phyloP scores from a whole-genome alignment of 2,329 filamentous ascomycete genomes.

The Didymella arachidicola region DNA sequence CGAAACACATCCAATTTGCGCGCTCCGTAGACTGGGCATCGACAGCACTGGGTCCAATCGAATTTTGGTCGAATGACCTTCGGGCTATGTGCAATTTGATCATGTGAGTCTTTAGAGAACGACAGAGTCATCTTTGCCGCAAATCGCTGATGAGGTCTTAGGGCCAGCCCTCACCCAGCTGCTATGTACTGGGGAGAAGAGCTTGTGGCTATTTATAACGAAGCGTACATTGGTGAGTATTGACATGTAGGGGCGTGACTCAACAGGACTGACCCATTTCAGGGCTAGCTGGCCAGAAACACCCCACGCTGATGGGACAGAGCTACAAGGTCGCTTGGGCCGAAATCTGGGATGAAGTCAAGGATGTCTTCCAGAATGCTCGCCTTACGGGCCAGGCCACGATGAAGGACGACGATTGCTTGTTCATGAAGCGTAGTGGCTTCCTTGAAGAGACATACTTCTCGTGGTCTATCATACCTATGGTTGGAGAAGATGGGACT shows the following conservation, averaged over 20 bases:
- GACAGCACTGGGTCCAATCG: constrained; percentile 78
- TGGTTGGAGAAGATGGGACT: constrained; percentile 76
- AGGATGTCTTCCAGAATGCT: constrained; percentile 72
- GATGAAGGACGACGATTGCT: constrained; percentile 82
- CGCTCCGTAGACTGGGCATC: constrained; percentile 75
- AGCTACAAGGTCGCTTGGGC: constrained; percentile 73
- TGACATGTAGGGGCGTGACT: not conserved
- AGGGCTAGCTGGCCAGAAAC: constrained; percentile 76
- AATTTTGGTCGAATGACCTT: constrained; percentile 74
- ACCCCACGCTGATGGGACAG: constrained; percentile 77
- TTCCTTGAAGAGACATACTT: constrained; percentile 83
- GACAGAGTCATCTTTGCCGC: not conserved
- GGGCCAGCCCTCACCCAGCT: constrained; percentile 60
- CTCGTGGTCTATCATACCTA: constrained; percentile 80
- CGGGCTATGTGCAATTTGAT: constrained; percentile 82
- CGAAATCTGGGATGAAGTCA: constrained; percentile 77
- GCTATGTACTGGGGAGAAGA: constrained; percentile 83
- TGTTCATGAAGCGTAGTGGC: constrained; percentile 74
- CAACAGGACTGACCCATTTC: constrained; percentile 5
- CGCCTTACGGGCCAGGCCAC: constrained; percentile 76
- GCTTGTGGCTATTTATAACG: constrained; percentile 73
- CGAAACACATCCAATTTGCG: constrained; percentile 75
- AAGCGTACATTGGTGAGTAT: constrained; percentile 63
- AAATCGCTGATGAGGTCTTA: constrained; percentile 22
- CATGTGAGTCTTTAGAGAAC: constrained; percentile 59